Conservation (phyloP, 176 grass and related monocot genomes). For the Raddia guianensis region DNA sequence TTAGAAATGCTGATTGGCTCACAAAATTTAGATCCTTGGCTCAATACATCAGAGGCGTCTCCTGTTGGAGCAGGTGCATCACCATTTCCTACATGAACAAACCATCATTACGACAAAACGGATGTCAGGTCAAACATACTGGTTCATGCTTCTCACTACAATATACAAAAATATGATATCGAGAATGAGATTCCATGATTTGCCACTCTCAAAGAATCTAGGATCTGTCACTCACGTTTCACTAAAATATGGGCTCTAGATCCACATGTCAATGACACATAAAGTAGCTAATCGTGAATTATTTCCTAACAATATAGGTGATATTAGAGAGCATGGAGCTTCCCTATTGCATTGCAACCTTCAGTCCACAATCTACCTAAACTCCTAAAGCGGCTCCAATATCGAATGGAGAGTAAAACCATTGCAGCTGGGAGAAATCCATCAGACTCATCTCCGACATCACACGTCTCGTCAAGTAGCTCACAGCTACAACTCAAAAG, state of each 20-base stretch:
- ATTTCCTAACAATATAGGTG: neutral
- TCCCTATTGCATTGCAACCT: neutral
- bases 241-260: no score
- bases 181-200: neutral
- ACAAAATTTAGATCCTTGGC: conserved; percentile 43
- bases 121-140: neutral
- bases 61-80: conserved; percentile 57
- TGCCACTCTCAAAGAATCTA: no score
- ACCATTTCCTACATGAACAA: conserved; percentile 50
- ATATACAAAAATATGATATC: neutral
- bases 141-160: neutral
- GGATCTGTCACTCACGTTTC: no score
- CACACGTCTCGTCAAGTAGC: neutral
- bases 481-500: neutral
- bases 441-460: neutral
- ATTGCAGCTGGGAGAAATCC: neutral
- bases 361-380: neutral
- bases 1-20: conserved; percentile 41
- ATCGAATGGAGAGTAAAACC: neutral
- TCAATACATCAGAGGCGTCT: conserved; percentile 52
- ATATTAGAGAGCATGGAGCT: neutral
- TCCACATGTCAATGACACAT: no score
- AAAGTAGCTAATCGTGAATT: no score
- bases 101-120: conserved; percentile 17
- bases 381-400: neutral